Evolutionary conservation across 75 land plant genomes (phyloP).

Genomic region (Pseudotsuga menziesii): DNA sequence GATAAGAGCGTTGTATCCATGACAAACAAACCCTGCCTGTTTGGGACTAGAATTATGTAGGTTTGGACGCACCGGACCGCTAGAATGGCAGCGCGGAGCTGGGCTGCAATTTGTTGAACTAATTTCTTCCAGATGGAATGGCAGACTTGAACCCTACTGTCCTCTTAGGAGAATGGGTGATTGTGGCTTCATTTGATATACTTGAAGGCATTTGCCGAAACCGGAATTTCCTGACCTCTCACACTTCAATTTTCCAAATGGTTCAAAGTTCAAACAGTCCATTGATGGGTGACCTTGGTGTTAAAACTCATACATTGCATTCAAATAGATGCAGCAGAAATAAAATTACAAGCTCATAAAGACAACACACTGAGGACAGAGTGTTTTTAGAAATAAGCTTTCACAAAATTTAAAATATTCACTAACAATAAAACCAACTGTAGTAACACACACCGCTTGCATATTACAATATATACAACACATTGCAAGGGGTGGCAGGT

Average conservation of each 20-base stretch:
- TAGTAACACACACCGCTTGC: too few species aligned
- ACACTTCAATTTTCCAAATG: slow-evolving; percentile 13
- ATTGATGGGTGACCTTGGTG: slow-evolving; percentile 26
- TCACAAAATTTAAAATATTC: too few species aligned
- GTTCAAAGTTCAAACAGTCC: slow-evolving; percentile 14
- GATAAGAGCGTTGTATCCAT: not conserved
- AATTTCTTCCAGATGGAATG: slow-evolving; percentile 14
- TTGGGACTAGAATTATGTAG: slow-evolving; percentile 12
- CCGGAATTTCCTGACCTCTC: slow-evolving; percentile 19
- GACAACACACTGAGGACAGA: too few species aligned
- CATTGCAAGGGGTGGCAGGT: too few species aligned
- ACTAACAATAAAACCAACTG: too few species aligned
- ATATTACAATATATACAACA: too few species aligned
- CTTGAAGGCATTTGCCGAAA: slow-evolving; percentile 19
- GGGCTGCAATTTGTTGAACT: slow-evolving; percentile 20
- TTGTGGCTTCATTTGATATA: slow-evolving; percentile 23
- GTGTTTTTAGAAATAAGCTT: too few species aligned
- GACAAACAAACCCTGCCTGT: slow-evolving; percentile 8
- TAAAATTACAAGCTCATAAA: too few species aligned
- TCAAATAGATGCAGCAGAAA: too few species aligned
- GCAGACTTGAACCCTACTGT: slow-evolving; percentile 25
- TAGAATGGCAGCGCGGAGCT: slow-evolving; percentile 3
- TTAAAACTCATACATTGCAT: too few species aligned
- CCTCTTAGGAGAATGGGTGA: slow-evolving; percentile 22
- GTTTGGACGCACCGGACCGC: slow-evolving; percentile 15